phyloP scores from a whole-genome alignment of 768 basidiomycete genomes.

The Macrocybe gigantea region DNA sequence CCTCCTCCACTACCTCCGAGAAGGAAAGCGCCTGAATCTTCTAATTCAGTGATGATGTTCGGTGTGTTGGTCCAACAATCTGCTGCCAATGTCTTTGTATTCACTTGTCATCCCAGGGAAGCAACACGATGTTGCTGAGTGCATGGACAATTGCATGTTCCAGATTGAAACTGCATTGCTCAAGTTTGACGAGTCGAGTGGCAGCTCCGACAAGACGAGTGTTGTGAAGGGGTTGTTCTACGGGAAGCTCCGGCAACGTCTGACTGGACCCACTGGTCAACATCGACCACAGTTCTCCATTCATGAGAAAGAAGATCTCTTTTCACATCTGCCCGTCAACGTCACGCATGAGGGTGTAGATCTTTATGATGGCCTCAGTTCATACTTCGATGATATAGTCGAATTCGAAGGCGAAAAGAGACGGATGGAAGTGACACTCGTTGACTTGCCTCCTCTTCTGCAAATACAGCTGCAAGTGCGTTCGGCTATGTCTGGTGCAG shows the following conservation, averaged over 20 bases:
- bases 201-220: conserved; percentile 57
- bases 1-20: conserved; percentile 55
- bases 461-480: conserved; percentile 94
- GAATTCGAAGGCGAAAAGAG: conserved; percentile 86
- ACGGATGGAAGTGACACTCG: conserved; percentile 79
- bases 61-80: conserved; percentile 38
- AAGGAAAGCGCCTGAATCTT: conserved; percentile 31
- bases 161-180: conserved; percentile 92
- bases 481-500: neutral
- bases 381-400: conserved; percentile 85
- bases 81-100: conserved; percentile 1
- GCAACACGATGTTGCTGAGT: conserved; percentile 98
- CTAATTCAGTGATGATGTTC: conserved; percentile 86
- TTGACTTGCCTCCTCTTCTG: conserved; percentile 83
- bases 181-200: conserved; percentile 52
- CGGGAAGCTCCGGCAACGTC: conserved; percentile 68
- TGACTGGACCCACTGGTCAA: conserved; percentile 24
- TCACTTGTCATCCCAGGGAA: conserved; percentile 47
- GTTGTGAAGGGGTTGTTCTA: conserved; percentile 92
- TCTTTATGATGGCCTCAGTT: conserved; percentile 88
- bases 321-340: conserved; percentile 91
- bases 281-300: conserved; percentile 29
- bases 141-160: conserved; percentile 99
- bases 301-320: conserved; percentile 86
- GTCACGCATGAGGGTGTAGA: conserved; percentile 87